Evolutionary conservation across 345 rosid genomes (phyloP).

Genomic region (Ceriops decandra): DNA sequence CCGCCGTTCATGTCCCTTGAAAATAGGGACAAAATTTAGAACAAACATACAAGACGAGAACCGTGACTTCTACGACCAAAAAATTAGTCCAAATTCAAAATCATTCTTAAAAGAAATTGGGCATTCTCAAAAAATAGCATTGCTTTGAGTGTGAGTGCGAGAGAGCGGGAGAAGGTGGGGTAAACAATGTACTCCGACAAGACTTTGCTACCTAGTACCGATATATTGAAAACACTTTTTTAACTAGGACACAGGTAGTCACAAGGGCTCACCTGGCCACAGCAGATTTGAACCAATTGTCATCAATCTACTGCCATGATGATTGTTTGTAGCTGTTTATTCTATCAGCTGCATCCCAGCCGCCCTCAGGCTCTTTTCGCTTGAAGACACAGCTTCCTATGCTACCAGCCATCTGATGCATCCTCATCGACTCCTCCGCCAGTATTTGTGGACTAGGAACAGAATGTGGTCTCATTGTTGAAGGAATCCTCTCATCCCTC

Average conservation of each 20-base stretch:
- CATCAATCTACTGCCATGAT: slow-evolving; percentile 61
- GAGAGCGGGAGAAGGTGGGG: no score
- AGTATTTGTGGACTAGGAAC: slow-evolving; percentile 47
- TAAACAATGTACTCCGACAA: no score
- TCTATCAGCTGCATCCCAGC: slow-evolving; percentile 49
- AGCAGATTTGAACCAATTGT: background rate
- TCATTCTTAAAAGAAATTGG: background rate
- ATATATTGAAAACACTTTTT: no score
- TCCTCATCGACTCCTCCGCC: slow-evolving; percentile 66
- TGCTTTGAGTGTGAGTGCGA: no score
- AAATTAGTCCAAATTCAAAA: background rate
- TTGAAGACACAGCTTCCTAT: slow-evolving; percentile 30
- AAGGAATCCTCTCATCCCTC: slow-evolving; percentile 53
- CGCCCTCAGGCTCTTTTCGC: slow-evolving; percentile 91
- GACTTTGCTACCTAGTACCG: no score
- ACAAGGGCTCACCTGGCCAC: background rate
- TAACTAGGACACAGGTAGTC: no score
- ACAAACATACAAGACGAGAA: no score
- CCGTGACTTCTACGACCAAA: no score
- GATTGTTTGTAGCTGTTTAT: slow-evolving; percentile 51
- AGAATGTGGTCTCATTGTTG: slow-evolving; percentile 50
- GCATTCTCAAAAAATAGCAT: no score
- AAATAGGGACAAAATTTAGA: background rate
- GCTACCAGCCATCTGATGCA: slow-evolving; percentile 53
- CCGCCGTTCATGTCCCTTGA: background rate